phyloP scores from a whole-genome alignment of 352 stramenopile genomes.

The Thalassiosira sp. region DNA sequence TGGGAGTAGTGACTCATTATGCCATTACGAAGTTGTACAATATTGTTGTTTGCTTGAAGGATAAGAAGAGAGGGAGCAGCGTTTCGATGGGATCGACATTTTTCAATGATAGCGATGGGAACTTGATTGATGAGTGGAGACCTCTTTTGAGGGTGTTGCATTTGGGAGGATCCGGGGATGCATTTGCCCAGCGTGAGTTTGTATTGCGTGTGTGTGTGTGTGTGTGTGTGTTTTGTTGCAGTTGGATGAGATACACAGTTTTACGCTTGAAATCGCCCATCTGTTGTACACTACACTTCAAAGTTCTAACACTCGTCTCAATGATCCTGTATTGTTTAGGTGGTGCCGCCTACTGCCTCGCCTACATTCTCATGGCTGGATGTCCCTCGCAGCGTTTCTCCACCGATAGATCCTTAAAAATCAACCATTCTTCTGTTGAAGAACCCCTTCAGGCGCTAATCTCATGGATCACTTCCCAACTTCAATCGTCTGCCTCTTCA shows the following conservation, averaged over 20 bases:
- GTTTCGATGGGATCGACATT: conserved; percentile 57
- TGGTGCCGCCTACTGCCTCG: conserved; percentile 62
- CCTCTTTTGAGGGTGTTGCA: conserved; percentile 61
- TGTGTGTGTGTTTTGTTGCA: background rate
- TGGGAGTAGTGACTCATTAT: conserved; percentile 68
- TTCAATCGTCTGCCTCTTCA: conserved; percentile 55
- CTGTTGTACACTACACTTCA: background rate
- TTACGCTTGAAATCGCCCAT: background rate
- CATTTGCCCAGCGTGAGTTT: conserved; percentile 57
- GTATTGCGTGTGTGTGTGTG: conserved; percentile 4
- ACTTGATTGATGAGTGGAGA: conserved; percentile 69
- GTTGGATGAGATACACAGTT: background rate
- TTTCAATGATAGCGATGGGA: conserved; percentile 52
- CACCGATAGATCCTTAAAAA: conserved; percentile 39
- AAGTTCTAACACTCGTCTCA: no score
- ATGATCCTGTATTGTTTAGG: conserved; percentile 21
- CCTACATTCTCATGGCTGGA: conserved; percentile 65
- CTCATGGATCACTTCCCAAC: conserved; percentile 71
- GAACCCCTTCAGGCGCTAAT: conserved; percentile 61
- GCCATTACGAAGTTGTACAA: conserved; percentile 68
- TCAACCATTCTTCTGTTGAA: conserved; percentile 49
- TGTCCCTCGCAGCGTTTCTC: conserved; percentile 34
- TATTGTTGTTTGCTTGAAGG: conserved; percentile 54
- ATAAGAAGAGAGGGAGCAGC: conserved; percentile 39
- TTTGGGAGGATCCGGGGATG: conserved; percentile 51